A percentile compares a stretch with the other conserved stretches of the same genome.
Conservation (phyloP, 768 basidiomycete genomes). For the Mycena polygramma region DNA sequence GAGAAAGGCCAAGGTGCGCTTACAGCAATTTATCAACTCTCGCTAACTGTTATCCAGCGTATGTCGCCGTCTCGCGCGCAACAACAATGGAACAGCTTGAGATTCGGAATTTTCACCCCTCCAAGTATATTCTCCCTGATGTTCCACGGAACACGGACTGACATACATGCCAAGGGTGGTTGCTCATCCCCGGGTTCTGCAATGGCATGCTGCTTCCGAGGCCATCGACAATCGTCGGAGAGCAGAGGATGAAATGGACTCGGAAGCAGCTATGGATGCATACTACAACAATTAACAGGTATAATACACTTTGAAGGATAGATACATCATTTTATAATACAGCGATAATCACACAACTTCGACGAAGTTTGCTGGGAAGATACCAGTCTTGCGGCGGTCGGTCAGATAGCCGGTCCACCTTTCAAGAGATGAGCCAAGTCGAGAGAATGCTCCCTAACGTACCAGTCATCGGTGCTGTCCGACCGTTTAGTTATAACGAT, state of each 20-base stretch:
- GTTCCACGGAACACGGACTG: not conserved
- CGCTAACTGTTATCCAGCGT: slow-evolving; percentile 54
- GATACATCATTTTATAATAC: slow-evolving; percentile 25
- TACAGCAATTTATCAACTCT: not conserved
- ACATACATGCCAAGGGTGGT: slow-evolving; percentile 59
- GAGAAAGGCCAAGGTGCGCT: slow-evolving; percentile 80
- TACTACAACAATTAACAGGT: slow-evolving; percentile 43
- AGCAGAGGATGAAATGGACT: slow-evolving; percentile 54
- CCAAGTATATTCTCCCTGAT: slow-evolving; percentile 58
- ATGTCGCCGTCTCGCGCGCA: slow-evolving; percentile 81
- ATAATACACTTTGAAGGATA: slow-evolving; percentile 27
- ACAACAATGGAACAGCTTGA: slow-evolving; percentile 75
- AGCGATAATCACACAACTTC: slow-evolving; percentile 60
- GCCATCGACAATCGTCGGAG: slow-evolving; percentile 37
- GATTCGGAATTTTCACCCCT: slow-evolving; percentile 71
- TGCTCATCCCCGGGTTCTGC: slow-evolving; percentile 73
- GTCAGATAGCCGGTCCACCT: slow-evolving; percentile 85
- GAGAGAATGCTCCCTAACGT: slow-evolving; percentile 35
- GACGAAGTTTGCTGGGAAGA: slow-evolving; percentile 91
- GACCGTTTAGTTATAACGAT: slow-evolving; percentile 79
- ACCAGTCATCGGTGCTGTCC: slow-evolving; percentile 83
- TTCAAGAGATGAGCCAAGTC: slow-evolving; percentile 6
- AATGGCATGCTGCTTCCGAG: slow-evolving; percentile 61
- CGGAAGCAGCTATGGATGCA: slow-evolving; percentile 49
- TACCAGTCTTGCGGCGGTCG: slow-evolving; percentile 64